phyloP scores from a whole-genome alignment of 2,329 filamentous ascomycete species.

The Monosporascus sp. region DNA sequence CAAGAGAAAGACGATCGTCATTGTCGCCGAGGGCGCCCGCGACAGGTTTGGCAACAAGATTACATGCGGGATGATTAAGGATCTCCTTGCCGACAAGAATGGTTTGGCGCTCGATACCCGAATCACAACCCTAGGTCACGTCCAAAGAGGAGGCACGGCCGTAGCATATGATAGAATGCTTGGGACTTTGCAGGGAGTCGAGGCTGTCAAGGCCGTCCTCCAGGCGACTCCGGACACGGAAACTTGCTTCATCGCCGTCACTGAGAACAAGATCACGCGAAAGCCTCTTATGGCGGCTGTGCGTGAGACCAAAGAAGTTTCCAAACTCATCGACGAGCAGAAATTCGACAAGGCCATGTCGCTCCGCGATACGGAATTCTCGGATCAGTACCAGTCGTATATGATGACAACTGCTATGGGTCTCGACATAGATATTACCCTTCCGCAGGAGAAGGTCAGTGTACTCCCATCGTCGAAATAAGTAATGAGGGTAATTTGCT shows the following conservation, averaged over 20 bases:
- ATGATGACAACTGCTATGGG: conserved; percentile 83
- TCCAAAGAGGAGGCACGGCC: conserved; percentile 90
- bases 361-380: conserved; percentile 87
- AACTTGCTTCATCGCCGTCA: conserved; percentile 92
- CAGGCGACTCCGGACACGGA: conserved; percentile 84
- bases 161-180: conserved; percentile 94
- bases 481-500: conserved; percentile 13
- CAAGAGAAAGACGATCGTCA: conserved; percentile 97
- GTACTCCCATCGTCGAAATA: neutral
- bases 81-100: conserved; percentile 73
- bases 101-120: conserved; percentile 83
- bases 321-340: conserved; percentile 73
- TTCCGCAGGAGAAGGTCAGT: conserved; percentile 67
- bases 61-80: conserved; percentile 72
- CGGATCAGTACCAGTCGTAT: conserved; percentile 86
- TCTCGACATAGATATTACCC: conserved; percentile 57
- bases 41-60: conserved; percentile 83
- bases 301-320: conserved; percentile 75
- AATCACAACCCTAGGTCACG: conserved; percentile 91
- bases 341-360: conserved; percentile 86
- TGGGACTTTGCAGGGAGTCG: conserved; percentile 86
- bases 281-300: conserved; percentile 89
- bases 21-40: conserved; percentile 91
- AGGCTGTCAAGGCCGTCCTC: conserved; percentile 86
- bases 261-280: conserved; percentile 94